Base-by-base conservation (phyloP, 495 filamentous ascomycete genomes). In the Corynascus novoguineensis region DNA sequence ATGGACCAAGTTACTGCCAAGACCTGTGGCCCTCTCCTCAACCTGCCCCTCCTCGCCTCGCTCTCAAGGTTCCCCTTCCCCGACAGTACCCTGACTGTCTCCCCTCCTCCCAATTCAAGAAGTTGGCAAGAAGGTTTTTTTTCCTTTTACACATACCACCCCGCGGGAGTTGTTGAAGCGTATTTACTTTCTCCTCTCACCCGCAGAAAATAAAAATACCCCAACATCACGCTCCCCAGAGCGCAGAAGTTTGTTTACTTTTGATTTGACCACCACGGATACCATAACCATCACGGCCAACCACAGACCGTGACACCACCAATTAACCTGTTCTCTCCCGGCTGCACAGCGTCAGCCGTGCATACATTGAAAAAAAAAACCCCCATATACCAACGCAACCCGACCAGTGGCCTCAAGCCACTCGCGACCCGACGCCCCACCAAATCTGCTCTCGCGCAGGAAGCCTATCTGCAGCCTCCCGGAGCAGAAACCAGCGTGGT, bases 361-460 rank as follows among this genome's bases (percentile, higher is more conserved):
- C 60, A 59, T 55, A 50, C 47, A 55, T 59, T 54, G n/a, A n/a
- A n/a, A n/a, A n/a, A n/a, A n/a, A 58, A 53, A 28, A 15, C 46
- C 56, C 55, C 53, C 29, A 58, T 55, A 55, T 51, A 57, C 12
- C 29, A 10, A 22, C 47, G 46, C 60, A 59, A 49, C 56, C 45
- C 51, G 51, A 47, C 53, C 46, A 44, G 41, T 35, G 35, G 37
- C 32, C 49, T 38, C n/a, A 25, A 48, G 48, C 59, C 63, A 58
- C 60, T 48, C 60, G 60, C 59, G 34, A 57, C 65, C 58, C 52
- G 64, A 67, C 56, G 60, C 61, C 60, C 67, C 65, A 66, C 65
- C 34, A 24, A 2, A 17, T 15, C 22, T 34, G 51, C 51, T 55
- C 25, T 42, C 59, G 53, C n/a, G n/a, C n/a, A n/a, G 49, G 57